Conservation (phyloP, 805 yeast genomes). For the Barnettozyma sucrosica region DNA sequence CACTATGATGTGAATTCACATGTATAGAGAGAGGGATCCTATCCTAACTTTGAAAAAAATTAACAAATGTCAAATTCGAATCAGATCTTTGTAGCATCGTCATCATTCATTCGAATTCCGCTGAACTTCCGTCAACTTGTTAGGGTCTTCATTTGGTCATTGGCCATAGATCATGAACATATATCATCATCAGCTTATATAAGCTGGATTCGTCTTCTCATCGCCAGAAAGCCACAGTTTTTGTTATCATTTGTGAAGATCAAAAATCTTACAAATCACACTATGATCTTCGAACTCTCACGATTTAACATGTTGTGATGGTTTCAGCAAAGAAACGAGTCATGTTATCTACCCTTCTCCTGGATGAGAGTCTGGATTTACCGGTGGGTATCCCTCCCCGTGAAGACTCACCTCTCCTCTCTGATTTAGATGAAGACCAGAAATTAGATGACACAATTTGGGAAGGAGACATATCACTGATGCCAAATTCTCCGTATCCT, state of each 20-base stretch:
- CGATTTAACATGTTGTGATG: background rate
- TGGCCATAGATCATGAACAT: too few relatives aligned
- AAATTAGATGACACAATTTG: slow-evolving; percentile 2
- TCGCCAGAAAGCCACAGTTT: slow-evolving; percentile 1
- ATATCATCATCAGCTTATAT: background rate
- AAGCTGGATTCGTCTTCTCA: background rate
- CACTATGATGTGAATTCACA: slow-evolving; percentile 3
- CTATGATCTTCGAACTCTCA: background rate
- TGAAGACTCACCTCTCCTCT: slow-evolving; percentile 6
- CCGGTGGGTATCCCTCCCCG: background rate
- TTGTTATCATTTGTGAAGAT: background rate
- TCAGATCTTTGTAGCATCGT: too few relatives aligned
- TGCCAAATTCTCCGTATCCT: slow-evolving; percentile 49
- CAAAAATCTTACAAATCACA: background rate
- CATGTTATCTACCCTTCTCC: background rate
- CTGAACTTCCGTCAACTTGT: too few relatives aligned
- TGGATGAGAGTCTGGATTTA: background rate
- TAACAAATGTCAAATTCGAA: too few relatives aligned
- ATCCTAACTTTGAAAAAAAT: too few relatives aligned
- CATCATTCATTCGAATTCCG: too few relatives aligned
- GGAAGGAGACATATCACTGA: slow-evolving; percentile 24
- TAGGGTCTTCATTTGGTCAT: too few relatives aligned
- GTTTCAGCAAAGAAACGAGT: background rate
- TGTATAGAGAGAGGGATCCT: too few relatives aligned
- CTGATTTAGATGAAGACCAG: slow-evolving; percentile 12